phyloP scores from a whole-genome alignment of 176 grass and related monocot genomes.

The Pontederia crassipes region DNA sequence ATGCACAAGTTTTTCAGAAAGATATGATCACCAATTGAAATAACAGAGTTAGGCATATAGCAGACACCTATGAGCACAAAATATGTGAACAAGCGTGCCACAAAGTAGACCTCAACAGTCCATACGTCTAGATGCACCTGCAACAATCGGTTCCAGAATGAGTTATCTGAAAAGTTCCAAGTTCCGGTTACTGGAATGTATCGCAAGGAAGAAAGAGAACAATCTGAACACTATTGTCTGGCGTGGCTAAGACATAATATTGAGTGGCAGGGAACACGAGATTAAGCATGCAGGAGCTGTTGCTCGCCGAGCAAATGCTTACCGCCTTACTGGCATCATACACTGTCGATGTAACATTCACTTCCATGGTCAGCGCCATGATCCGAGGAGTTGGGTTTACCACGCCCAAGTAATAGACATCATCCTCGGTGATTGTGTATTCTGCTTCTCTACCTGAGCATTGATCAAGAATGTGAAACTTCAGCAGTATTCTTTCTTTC shows the following conservation, averaged over 20 bases:
- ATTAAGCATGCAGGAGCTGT: slow-evolving; percentile 22
- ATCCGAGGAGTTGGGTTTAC: slow-evolving; percentile 28
- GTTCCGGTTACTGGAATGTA: neutral
- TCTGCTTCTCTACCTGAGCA: slow-evolving; percentile 19
- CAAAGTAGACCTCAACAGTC: slow-evolving; percentile 20
- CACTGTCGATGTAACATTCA: slow-evolving; percentile 24
- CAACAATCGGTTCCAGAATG: neutral
- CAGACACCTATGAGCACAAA: slow-evolving; percentile 26
- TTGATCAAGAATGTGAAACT: neutral
- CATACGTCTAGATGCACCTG: slow-evolving; percentile 5
- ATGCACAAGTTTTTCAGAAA: neutral
- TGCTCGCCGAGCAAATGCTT: slow-evolving; percentile 23
- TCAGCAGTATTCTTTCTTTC: neutral
- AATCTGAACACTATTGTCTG: slow-evolving; percentile 15
- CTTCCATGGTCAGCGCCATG: slow-evolving; percentile 17
- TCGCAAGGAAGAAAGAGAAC: neutral
- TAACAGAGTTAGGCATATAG: neutral
- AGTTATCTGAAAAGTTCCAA: neutral
- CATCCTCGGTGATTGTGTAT: slow-evolving; percentile 18
- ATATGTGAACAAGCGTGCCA: slow-evolving; percentile 22
- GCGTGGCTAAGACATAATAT: slow-evolving; percentile 29
- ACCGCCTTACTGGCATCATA: slow-evolving; percentile 29
- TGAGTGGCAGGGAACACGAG: slow-evolving; percentile 17
- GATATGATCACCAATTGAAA: neutral
- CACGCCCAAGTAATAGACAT: slow-evolving; percentile 27